Percentiles rank a stretch among this genome's conserved stretches.
These are phyloP conservation scores for Apiospora hydei DNA, from an alignment of 2,329 filamentous ascomycete genomes.

Conservation along the genomic window DNA sequence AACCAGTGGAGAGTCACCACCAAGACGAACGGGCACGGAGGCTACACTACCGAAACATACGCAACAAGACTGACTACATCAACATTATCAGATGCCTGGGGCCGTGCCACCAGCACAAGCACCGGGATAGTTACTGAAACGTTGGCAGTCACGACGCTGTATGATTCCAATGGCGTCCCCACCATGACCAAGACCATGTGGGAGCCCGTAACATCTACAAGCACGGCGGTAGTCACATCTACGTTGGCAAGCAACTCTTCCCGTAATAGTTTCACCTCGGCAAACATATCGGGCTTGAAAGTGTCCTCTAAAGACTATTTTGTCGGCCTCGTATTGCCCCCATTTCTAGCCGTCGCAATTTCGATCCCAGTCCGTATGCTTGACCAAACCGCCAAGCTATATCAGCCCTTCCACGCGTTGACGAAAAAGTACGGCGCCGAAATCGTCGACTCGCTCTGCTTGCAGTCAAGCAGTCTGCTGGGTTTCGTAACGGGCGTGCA, in stretches of 20 bases:
- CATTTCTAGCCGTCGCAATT: constrained; percentile 43
- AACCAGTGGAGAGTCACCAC: background rate
- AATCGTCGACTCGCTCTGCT: constrained; percentile 50
- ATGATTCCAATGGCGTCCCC: background rate
- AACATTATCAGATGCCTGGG: background rate
- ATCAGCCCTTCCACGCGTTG: constrained; percentile 53
- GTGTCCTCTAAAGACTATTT: constrained; percentile 45
- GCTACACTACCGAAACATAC: constrained; percentile 18
- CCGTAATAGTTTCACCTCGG: constrained; percentile 2
- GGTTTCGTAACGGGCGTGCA: constrained; percentile 46
- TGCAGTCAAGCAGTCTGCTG: constrained; percentile 49
- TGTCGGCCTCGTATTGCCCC: constrained; percentile 46
- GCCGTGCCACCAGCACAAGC: background rate
- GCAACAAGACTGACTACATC: background rate
- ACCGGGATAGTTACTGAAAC: constrained; percentile 18
- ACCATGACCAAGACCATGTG: constrained; percentile 22
- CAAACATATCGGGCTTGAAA: background rate
- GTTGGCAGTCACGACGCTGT: background rate
- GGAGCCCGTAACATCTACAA: constrained; percentile 15
- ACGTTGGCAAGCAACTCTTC: constrained; percentile 19
- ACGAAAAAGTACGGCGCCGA: constrained; percentile 44
- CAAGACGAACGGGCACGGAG: background rate
- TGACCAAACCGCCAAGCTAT: constrained; percentile 46
- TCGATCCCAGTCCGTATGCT: constrained; percentile 47
- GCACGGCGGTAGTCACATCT: background rate